Percentiles rank a stretch among this genome's conserved stretches.
These are phyloP conservation scores for Solanum habrochaites DNA, from an alignment of 257 asterid genomes.

Conservation along the genomic window DNA sequence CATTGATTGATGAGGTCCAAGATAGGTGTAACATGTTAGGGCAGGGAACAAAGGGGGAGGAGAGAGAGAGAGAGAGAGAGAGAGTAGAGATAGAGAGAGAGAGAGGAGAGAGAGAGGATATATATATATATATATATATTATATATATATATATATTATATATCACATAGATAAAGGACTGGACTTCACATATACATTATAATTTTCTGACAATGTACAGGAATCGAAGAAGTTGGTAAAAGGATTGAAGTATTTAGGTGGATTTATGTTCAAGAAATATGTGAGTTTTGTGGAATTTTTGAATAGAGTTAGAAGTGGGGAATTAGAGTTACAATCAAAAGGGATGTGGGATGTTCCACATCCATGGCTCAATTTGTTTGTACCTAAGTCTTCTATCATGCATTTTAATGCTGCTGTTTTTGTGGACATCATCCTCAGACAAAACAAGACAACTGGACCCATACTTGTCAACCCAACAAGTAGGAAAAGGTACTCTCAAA, in stretches of 20 bases:
- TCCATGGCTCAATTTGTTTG: slow-evolving; percentile 77
- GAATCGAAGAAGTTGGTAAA: slow-evolving; percentile 21
- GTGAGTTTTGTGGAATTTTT: slow-evolving; percentile 32
- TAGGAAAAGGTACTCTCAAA: slow-evolving; percentile 20
- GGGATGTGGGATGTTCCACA: slow-evolving; percentile 43
- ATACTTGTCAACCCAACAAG: slow-evolving; percentile 61
- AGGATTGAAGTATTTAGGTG: slow-evolving; percentile 21
- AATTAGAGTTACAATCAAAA: slow-evolving; percentile 14
- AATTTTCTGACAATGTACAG: slow-evolving; percentile 3
- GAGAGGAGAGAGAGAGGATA: too few relatives aligned
- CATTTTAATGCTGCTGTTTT: slow-evolving; percentile 49
- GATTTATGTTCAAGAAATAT: slow-evolving; percentile 33
- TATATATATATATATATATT: too few relatives aligned
- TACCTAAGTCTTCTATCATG: slow-evolving; percentile 48
- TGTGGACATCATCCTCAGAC: slow-evolving; percentile 39
- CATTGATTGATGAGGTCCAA: neutral
- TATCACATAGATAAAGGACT: too few relatives aligned
- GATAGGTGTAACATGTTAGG: neutral
- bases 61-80: too few relatives aligned
- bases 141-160: too few relatives aligned
- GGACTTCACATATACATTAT: neutral
- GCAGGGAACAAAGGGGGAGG: too few relatives aligned
- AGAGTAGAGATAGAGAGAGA: too few relatives aligned
- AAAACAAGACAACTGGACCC: slow-evolving; percentile 42
- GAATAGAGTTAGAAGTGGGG: slow-evolving; percentile 41